These are phyloP conservation scores for Periconia macrospinosa DNA, from an alignment of 2,329 filamentous ascomycete genomes.

Conservation along the genomic window DNA sequence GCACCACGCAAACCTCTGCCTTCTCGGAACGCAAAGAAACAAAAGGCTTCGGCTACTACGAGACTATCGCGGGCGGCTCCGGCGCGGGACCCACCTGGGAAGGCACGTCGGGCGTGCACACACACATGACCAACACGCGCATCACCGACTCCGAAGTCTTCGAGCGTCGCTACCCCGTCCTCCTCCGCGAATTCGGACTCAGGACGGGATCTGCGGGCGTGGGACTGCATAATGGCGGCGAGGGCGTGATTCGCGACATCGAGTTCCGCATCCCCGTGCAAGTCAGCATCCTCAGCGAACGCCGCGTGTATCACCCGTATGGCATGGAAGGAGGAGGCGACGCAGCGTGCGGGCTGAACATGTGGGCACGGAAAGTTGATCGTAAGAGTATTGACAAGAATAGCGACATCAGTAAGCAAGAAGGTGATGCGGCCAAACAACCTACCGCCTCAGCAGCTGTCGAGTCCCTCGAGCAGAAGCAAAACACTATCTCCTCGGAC, in stretches of 20 bases:
- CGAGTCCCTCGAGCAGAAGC: conserved; percentile 27
- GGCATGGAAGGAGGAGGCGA: conserved; percentile 83
- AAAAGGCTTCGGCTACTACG: conserved; percentile 85
- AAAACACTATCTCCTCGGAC: conserved; percentile 18
- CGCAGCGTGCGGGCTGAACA: conserved; percentile 76
- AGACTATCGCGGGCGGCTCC: conserved; percentile 78
- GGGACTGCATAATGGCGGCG: conserved; percentile 71
- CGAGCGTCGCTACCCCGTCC: conserved; percentile 74
- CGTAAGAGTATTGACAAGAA: conserved; percentile 26
- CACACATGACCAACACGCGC: conserved; percentile 83
- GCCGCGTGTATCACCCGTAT: conserved; percentile 76
- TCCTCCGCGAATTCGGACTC: conserved; percentile 71
- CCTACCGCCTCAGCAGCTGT: conserved; percentile 43
- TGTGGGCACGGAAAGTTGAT: conserved; percentile 77
- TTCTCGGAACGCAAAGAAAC: conserved; percentile 50
- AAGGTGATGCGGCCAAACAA: conserved; percentile 24
- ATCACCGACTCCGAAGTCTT: conserved; percentile 82
- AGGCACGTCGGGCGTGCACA: conserved; percentile 76
- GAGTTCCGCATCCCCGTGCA: conserved; percentile 79
- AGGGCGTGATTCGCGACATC: conserved; percentile 77
- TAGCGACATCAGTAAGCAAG: conserved; percentile 18
- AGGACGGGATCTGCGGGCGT: conserved; percentile 64
- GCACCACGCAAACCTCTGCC: conserved; percentile 36
- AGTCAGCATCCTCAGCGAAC: conserved; percentile 76
- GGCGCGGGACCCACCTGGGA: conserved; percentile 75